Conservation (phyloP, 225 moss, liverwort and hornwort species). For the Straminergon stramineum region DNA sequence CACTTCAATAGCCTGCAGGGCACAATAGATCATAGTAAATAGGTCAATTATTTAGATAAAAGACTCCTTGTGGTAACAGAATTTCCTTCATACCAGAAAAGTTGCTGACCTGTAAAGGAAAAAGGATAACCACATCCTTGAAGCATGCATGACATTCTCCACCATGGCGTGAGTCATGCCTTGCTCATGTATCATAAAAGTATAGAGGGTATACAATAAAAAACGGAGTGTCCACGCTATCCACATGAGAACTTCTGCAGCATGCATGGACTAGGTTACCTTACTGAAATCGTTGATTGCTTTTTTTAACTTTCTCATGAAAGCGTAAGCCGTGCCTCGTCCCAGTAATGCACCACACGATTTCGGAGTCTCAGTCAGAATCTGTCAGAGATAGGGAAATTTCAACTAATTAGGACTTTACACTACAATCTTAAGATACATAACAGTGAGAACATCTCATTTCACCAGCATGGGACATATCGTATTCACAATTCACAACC, state of each 20-base stretch:
- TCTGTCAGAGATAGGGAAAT: conserved; percentile 16
- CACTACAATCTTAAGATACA: neutral
- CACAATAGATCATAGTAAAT: neutral
- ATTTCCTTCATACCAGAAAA: neutral
- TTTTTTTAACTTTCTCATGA: conserved; percentile 49
- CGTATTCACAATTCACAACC: neutral
- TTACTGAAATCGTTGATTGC: conserved; percentile 70
- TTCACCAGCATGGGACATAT: neutral
- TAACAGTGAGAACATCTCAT: neutral
- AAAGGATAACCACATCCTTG: neutral
- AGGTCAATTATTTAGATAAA: neutral
- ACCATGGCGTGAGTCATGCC: neutral
- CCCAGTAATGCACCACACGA: conserved; percentile 61
- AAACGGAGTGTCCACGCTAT: neutral
- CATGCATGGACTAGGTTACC: conserved; percentile 21
- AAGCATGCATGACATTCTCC: neutral
- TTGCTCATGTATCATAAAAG: neutral
- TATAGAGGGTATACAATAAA: neutral
- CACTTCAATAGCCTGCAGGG: conserved; percentile 63
- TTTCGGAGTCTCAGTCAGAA: conserved; percentile 42
- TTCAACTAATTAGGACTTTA: neutral
- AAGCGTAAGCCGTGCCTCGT: conserved; percentile 83
- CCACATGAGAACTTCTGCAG: neutral
- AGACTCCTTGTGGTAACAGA: neutral
- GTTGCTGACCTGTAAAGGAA: neutral